Evolutionary conservation across 805 yeast genomes (phyloP).

Genomic region (Lipomyces sp.): DNA sequence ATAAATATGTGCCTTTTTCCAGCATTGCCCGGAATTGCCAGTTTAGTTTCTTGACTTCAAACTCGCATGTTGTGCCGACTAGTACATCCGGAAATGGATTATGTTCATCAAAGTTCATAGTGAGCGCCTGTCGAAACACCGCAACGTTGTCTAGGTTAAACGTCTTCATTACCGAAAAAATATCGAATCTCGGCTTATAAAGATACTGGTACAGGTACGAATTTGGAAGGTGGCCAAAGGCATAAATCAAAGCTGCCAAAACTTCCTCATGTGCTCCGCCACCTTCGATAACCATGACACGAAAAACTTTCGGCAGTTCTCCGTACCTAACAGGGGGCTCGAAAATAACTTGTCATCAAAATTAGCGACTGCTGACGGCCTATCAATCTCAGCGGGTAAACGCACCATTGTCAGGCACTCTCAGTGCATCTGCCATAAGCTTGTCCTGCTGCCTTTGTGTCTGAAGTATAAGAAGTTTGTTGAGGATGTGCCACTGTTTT

Average conservation of each 20-base stretch:
- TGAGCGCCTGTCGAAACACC: constrained; percentile 19
- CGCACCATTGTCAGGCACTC: no score
- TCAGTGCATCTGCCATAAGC: no score
- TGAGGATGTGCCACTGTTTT: no score
- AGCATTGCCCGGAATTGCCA: constrained; percentile 16
- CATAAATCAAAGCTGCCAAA: constrained; percentile 27
- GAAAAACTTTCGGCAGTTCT: constrained; percentile 22
- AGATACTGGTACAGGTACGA: constrained; percentile 24
- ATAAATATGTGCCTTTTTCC: constrained; percentile 20
- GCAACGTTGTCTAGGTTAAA: constrained; percentile 19
- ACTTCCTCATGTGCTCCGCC: constrained; percentile 30
- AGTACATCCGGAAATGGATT: constrained; percentile 26
- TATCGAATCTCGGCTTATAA: constrained; percentile 24
- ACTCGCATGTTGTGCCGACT: constrained; percentile 28
- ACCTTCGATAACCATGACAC: constrained; percentile 20
- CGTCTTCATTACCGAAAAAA: constrained; percentile 20
- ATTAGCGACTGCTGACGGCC: no score
- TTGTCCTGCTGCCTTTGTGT: no score
- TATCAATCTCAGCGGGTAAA: no score
- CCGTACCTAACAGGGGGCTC: no score
- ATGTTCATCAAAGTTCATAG: constrained; percentile 20
- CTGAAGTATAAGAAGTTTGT: no score
- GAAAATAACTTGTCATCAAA: no score
- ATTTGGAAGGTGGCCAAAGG: constrained; percentile 27
- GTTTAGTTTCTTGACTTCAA: constrained; percentile 16